phyloP scores from a whole-genome alignment of 1,284 basidiomycete species.

The Porogramme epimiltina region DNA sequence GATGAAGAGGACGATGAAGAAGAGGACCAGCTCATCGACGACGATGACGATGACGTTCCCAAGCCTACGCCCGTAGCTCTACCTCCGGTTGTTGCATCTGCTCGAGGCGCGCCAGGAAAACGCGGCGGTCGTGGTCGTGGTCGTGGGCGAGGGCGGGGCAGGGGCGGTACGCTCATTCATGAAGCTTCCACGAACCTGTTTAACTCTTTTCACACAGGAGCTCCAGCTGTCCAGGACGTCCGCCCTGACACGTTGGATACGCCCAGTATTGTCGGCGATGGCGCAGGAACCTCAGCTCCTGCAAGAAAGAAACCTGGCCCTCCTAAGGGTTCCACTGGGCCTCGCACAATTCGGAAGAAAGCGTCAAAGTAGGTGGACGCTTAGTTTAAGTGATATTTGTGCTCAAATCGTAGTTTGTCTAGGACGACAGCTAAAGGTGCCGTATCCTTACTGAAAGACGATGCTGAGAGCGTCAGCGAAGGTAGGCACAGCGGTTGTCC shows the following conservation, averaged over 20 bases:
- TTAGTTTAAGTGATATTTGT: neutral
- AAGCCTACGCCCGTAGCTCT: constrained; percentile 28
- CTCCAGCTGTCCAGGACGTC: constrained; percentile 11
- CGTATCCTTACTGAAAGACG: constrained; percentile 31
- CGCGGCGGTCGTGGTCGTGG: constrained; percentile 27
- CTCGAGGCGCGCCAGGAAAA: constrained; percentile 22
- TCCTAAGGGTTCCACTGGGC: constrained; percentile 32
- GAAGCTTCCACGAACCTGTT: too few relatives aligned
- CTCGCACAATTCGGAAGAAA: constrained; percentile 40
- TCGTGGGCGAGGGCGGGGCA: constrained; percentile 15
- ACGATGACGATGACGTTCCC: constrained; percentile 52
- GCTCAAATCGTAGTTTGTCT: neutral
- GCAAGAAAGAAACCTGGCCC: constrained; percentile 43
- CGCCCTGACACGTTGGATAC: constrained; percentile 27
- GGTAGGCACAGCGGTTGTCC: constrained; percentile 28
- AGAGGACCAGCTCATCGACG: constrained; percentile 78
- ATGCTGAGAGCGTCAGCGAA: constrained; percentile 45
- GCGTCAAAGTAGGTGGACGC: constrained; percentile 42
- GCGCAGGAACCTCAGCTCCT: constrained; percentile 29
- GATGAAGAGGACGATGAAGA: constrained; percentile 62
- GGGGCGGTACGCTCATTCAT: constrained; percentile 22
- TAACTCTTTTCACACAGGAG: too few relatives aligned
- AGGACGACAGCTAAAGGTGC: constrained; percentile 23
- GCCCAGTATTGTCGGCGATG: constrained; percentile 18
- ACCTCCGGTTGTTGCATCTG: constrained; percentile 29